A percentile compares a stretch with the other conserved stretches of the same genome.
These are phyloP conservation scores for Nakazawaea ernobii DNA, from an alignment of 805 yeast genomes.

Conservation along the genomic window DNA sequence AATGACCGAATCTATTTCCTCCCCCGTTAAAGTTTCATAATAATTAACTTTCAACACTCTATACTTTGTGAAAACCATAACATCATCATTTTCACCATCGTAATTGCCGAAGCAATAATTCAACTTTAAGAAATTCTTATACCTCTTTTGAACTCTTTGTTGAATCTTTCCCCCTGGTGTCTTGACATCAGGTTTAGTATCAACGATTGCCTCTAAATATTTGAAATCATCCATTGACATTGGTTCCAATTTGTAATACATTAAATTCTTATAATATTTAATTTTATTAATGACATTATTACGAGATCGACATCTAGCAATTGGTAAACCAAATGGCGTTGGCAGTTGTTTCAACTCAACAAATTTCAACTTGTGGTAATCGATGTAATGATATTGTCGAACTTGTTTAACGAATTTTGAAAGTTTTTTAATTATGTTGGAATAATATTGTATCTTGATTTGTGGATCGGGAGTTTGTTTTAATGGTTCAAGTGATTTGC, in stretches of 20 bases:
- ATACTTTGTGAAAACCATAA: background rate
- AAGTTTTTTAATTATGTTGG: background rate
- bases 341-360: background rate
- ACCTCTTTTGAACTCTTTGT: background rate
- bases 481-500: background rate
- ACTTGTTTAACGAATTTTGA: background rate
- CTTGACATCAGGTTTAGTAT: background rate
- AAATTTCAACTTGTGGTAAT: background rate
- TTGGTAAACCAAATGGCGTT: constrained; percentile 5
- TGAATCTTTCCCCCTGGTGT: background rate
- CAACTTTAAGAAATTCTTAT: background rate
- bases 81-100: background rate
- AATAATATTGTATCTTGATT: too few relatives aligned
- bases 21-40: background rate
- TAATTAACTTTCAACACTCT: background rate
- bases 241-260: constrained; percentile 6
- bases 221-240: background rate
- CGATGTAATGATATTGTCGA: background rate
- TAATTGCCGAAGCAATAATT: background rate
- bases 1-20: too few relatives aligned
- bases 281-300: constrained; percentile 1
- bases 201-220: background rate
- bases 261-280: constrained; percentile 3
- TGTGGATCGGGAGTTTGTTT: background rate
- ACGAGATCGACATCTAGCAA: background rate